Evolutionary conservation across 345 rosid genomes (phyloP).

Genomic region (Brassica rapa): DNA sequence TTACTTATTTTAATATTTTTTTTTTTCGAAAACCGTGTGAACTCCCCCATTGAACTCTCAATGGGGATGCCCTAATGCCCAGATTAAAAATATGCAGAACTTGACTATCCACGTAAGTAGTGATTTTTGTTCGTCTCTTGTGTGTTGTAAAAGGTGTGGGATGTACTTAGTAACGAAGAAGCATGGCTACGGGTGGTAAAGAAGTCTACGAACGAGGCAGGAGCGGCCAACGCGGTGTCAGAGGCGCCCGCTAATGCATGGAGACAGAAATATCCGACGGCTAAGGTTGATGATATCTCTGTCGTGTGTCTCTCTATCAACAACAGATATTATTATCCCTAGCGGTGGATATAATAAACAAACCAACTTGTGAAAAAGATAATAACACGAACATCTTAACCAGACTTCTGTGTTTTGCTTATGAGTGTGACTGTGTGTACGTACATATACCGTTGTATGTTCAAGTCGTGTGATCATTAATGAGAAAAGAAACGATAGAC

Average conservation of each 20-base stretch:
- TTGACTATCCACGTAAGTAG: not conserved
- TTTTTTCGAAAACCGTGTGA: too few species aligned
- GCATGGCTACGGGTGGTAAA: conserved; percentile 50
- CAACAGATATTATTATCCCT: not conserved
- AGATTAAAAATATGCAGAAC: not conserved
- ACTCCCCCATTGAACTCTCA: too few species aligned
- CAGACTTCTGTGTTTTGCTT: conserved; percentile 5
- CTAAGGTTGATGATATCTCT: conserved; percentile 71
- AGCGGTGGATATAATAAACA: conserved; percentile 17
- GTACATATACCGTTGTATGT: conserved; percentile 1
- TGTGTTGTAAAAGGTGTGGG: conserved; percentile 57
- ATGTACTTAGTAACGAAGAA: conserved; percentile 71
- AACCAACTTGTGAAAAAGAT: not conserved
- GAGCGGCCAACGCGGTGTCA: conserved; percentile 60
- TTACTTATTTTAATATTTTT: too few species aligned
- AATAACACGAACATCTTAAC: conserved; percentile 22
- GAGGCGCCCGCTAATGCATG: conserved; percentile 65
- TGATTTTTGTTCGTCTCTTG: not conserved
- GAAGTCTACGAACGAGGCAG: conserved; percentile 46
- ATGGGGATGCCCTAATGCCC: too few species aligned
- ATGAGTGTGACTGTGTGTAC: conserved; percentile 9
- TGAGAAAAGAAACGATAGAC: not conserved
- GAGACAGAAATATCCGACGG: conserved; percentile 61
- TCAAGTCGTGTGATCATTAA: conserved; percentile 1
- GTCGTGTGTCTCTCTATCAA: conserved; percentile 63